Base-by-base conservation (phyloP, 768 basidiomycete genomes). In the Xerocomus brunneocitrinus region DNA sequence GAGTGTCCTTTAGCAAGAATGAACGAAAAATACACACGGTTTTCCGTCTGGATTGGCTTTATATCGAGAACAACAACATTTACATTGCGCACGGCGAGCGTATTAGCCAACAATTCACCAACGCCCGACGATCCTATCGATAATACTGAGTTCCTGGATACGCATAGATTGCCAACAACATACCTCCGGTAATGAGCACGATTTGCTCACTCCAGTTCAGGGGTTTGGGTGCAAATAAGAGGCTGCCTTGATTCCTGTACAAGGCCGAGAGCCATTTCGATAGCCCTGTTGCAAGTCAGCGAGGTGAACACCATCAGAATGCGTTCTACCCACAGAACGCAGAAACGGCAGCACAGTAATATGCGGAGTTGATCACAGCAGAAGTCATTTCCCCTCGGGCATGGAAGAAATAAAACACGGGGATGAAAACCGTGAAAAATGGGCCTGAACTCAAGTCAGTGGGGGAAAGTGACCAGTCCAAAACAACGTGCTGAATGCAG, bases 191-290 rank as follows among this genome's bases (percentile, higher is more conserved):
- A 52, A 98, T 77, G 36, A 98, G 75, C 5, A 98, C 85, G 51
- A 95, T 82, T 70, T 98, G 91, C 43, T 93, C 84, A 42, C 79
- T 80, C 95, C 95, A 98, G 59, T 93, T 83, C 28, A 93, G 68
- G 35, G 72, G 78, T 13, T 73, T 66, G 3, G 85, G 82, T 0
- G 79, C 75, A 54, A 82, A 83, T 24, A 92, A 67, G 22, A 85
- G 64, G 58, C 74, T 83, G 28, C 80, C 80, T 67, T 88, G 84
- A 62, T 91, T 93, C 50, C 89, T 78, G 67, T 91, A 89, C 43
- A 90, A 61, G 44, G 73, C 76, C 22, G 89, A 89, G 54, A 78
- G 74, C 84, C 89, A 89, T 58, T 77, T 83, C 16, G 85, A 57
- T 50, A 79, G 71, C 82, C 84, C 92, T 92, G 50, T 28, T 28